Percentiles rank a stretch among this genome's conserved stretches.
These are phyloP conservation scores for Elasticomyces elasticus DNA, from an alignment of 495 filamentous ascomycete species.

Conservation along the genomic window DNA sequence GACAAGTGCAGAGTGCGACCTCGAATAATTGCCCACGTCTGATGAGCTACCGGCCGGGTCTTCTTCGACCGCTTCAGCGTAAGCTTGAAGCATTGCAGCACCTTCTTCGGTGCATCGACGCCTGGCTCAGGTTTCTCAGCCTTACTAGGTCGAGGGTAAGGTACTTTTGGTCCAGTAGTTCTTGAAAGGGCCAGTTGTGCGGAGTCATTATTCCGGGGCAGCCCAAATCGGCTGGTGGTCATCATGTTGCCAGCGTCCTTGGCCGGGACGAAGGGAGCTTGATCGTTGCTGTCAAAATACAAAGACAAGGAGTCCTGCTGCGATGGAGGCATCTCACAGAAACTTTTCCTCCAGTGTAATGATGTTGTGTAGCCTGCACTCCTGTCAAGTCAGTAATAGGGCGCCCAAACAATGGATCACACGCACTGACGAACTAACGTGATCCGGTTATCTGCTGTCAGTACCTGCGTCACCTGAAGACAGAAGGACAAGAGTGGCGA, in stretches of 20 bases:
- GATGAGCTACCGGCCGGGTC: not conserved
- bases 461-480: too few species aligned
- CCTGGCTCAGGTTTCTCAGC: not conserved
- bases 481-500: too few species aligned
- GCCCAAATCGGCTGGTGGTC: slow-evolving; percentile 1
- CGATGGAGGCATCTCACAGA: too few species aligned
- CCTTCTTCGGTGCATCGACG: not conserved
- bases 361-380: too few species aligned
- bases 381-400: too few species aligned
- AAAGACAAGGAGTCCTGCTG: slow-evolving; percentile 17
- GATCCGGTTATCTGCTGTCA: too few species aligned
- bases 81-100: slow-evolving; percentile 9
- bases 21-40: too few species aligned
- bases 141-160: slow-evolving; percentile 16
- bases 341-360: too few species aligned
- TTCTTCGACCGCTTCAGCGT: not conserved
- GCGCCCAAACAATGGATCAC: too few species aligned
- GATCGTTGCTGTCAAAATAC: slow-evolving; percentile 13
- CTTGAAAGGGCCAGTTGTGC: slow-evolving; percentile 13
- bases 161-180: slow-evolving; percentile 10
- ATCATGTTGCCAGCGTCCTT: slow-evolving; percentile 3
- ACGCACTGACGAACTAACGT: too few species aligned
- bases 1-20: too few species aligned
- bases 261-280: slow-evolving; percentile 9
- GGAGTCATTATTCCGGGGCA: slow-evolving; percentile 1